Base-by-base conservation (phyloP, 2,329 filamentous ascomycete species). In the Fusarium haematococcum region DNA sequence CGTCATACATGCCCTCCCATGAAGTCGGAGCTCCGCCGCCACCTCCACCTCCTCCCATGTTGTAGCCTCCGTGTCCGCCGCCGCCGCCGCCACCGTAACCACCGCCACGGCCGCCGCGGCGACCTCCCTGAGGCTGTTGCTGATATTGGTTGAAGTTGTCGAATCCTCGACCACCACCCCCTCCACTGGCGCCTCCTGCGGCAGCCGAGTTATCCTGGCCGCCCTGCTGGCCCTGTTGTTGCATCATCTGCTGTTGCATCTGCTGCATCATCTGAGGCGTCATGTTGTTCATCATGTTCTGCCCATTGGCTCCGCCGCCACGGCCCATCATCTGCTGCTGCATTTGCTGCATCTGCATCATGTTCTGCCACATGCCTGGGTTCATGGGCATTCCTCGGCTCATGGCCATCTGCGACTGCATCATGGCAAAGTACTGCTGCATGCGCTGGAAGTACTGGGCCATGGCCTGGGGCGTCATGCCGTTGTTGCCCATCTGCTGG, bases 1-100 rank as follows among this genome's bases (percentile, higher is more conserved):
- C 96, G 81, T 98, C 96, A 82, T 98, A 98, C 95, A 98, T 98
- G 79, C 96, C 96, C 82, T 98, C 96, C 95, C 95, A 98, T 45
- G 93, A 95, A 27, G 94, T 94, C n/a, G 93, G 93, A 18, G 91
- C 91, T 52, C 90, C 91, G 66, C 86, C 86, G 25, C 82, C 87
- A 11, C 69, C 67, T 32, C 68, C 74, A 6, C 63, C 80, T 9
- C 78, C 80, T 41, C 77, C 81, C 72, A 82, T 81, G 60, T 79
- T 80, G 67, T 83, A 84, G 52, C 79, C 80, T 39, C 81, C 77
- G 35, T 78, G 74, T 27, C 78, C 78, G 33, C 77, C 77, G 68
- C 78, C 78, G 33, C 77, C 77, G 68, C 78, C 78, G 14, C 77
- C 74, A 23, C 77, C 77, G 68, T 79, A 79, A 60, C 79, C 78